Evolutionary conservation across 1,284 basidiomycete species (phyloP), one percentile per base, ranked within the genome.

Genomic region (Pseudozyma sp.): DNA sequence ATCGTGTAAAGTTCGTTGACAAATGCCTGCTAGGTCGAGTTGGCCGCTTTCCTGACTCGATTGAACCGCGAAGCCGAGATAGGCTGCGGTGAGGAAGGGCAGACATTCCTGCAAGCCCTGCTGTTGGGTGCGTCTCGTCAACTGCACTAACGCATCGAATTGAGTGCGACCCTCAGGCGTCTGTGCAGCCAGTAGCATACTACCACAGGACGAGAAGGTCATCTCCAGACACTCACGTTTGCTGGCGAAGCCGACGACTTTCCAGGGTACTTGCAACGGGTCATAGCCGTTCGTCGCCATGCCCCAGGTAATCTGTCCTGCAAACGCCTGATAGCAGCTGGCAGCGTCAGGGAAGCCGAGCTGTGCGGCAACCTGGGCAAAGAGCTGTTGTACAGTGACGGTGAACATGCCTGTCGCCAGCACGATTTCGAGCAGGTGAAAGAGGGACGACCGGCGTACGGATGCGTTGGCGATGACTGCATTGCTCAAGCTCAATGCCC

Each of bases 361-460:
- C 10, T 90, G 88, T 34, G 86, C 80, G 0, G 93, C 89, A 12
- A 92, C 90, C 4, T 89, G 89, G 10, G 83, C 80, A 16, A 97
- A 86, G 19, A 93, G 88, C 1, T 88, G 86, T 74, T 91, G 89
- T 42, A 94, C 89, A 76, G 93, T 91, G 7, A 79, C 80, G 9
- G 88, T 86, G 80, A 91, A 92, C 45, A 53, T 57, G 19, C 45
- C 51, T 5, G 60, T 68, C 13, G 74, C 73, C 11, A 79, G 47
- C 0, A 67, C 49, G 6, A 90, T 89, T 83, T 95, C 93, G 62
- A 97, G 87, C 40, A 98, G 85, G 84, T 95, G 91, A 89, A 92
- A 95, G 79, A 96, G 93, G 1, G 94, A 89, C 0, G 90, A 91
- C n/a, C 92, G 89, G n/a, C 95, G 89, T 12, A 92, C 89, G 1